phyloP scores from a whole-genome alignment of 805 yeast genomes.

The Candida broadrunensis region DNA sequence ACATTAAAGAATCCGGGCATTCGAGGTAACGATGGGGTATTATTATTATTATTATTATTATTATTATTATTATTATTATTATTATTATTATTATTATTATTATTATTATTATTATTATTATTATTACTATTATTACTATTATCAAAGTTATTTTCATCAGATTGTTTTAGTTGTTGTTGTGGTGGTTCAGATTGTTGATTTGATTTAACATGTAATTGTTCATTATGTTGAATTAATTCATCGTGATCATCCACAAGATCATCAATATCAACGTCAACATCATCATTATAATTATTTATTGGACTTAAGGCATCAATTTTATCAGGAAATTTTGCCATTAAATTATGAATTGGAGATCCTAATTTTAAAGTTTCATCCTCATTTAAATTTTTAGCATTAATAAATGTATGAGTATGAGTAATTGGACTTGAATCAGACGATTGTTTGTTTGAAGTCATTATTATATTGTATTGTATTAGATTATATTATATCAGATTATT shows the following conservation, averaged over 20 bases:
- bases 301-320: not conserved
- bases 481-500: too few relatives aligned
- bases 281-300: not conserved
- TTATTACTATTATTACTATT: not conserved
- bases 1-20: constrained; percentile 18
- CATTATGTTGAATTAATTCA: not conserved
- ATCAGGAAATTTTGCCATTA: not conserved
- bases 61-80: not conserved
- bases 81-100: not conserved
- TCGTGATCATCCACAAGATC: not conserved
- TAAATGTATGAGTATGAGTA: too few relatives aligned
- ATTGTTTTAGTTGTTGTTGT: not conserved
- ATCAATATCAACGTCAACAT: not conserved
- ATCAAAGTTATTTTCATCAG: not conserved
- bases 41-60: not conserved
- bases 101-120: too few relatives aligned
- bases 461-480: too few relatives aligned
- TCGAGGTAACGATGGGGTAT: constrained; percentile 6
- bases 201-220: not conserved
- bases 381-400: too few relatives aligned
- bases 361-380: not conserved
- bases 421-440: too few relatives aligned
- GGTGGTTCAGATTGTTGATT: not conserved
- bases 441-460: too few relatives aligned
- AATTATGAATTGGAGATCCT: not conserved